Base-by-base conservation (phyloP, 2,329 filamentous ascomycete species). In the Arthrobotrys iridis region DNA sequence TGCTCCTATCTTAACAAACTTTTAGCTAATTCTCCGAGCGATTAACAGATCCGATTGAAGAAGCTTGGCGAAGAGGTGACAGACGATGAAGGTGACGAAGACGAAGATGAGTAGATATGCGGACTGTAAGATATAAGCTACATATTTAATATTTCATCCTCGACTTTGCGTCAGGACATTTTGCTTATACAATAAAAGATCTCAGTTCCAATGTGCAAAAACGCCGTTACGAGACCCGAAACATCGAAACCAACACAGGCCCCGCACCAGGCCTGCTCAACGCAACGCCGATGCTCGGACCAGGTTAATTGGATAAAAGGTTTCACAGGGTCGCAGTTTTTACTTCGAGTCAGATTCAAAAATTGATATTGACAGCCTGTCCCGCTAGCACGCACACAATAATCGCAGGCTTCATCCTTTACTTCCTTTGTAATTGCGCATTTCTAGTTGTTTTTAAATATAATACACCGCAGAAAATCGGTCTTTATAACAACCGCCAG, bases 1-100 rank as follows among this genome's bases (percentile, higher is more conserved):
- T 24, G 4, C 28, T 20, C 13, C 15, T n/a, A 33, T 2, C 15
- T 18, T 18, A 22, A 24, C 50, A 35, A 45, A 43, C 33, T 50
- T 41, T 45, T 62, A 48, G 57, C 18, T 24, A 37, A 48, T 57
- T 58, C 65, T 72, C 37, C 58, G 70, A 4, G 77, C 76, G 63
- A 65, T 66, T 41, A 4, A 59, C 79, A 88, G 85, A 82, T 83
- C 80, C 89, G 88, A 55, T 84, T 93, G 11, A 86, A 87, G 79
- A 87, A 86, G 20, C 84, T 93, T 15, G 91, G 91, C 2, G 87
- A 92, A 80, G 84, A 85, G 74, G 88, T 94, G 7, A 93, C 91
- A 0, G 92, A 94, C 77, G 90, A 84, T n/a, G 91, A 93, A 77
- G 89, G 89, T 15, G 90, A 87, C 0, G 87, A 86, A 0, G 86